Base-by-base conservation (phyloP, 768 basidiomycete species). In the Dioszegia crocea region DNA sequence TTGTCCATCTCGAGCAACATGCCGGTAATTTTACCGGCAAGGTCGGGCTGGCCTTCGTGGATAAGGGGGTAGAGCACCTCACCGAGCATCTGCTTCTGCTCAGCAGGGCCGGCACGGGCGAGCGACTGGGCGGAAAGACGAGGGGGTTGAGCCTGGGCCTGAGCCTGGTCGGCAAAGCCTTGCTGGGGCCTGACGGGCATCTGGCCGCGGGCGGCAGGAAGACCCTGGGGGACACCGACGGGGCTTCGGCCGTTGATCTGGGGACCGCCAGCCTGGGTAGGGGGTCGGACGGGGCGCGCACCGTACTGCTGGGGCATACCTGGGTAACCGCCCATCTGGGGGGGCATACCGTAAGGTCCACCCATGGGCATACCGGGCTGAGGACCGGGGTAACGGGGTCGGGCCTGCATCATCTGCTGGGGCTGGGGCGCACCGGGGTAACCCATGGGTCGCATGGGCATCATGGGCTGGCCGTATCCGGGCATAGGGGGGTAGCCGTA, bases 1-100 rank as follows among this genome's bases (percentile, higher is more conserved):
- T 94, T 94, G 78, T 97, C 93, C 94, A 99, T 98, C 84, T 99
- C 93, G 64, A 97, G 84, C 73, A 97, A 82, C 93, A 97, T 97
- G 63, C 91, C 93, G 43, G 93, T 97, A 78, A 97, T 96, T 83
- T 97, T 97, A 61, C 96, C 96, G 65, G 96, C 92, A 74, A 96
- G 81, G 21, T 94, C 93, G 58, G 92, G 90, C 70, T 98, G 87
- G 57, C 86, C 76, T 88, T 79, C 73, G 58, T 82, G 84, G 65
- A 97, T 93, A 75, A 85, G 87, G 84, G 94, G 86, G 80, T 97
- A 97, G 67, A 97, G 85, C 49, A 88, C 85, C 80, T 99, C 96
- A 67, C 96, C 96, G 47, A 99, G 83, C 88, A 97, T 91, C 79
- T 99, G 96, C 83, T 99, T 99, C 84, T 97, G 92, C 79, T 98